Base-by-base conservation (phyloP, 805 yeast species). In the Tetrapisispora phaffii region DNA sequence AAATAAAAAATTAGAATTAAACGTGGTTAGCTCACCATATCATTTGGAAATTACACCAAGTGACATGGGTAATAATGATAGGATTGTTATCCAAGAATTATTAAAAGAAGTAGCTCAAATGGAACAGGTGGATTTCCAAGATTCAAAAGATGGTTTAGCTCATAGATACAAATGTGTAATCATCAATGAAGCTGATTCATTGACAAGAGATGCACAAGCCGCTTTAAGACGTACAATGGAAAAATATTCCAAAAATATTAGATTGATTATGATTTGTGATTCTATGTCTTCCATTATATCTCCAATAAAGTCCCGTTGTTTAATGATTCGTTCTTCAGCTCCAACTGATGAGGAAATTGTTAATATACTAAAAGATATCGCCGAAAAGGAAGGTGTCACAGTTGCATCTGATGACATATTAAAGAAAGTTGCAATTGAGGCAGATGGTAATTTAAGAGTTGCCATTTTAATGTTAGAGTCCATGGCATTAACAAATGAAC, bases 191-290 rank as follows among this genome's bases (percentile, higher is more conserved):
- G 96, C 96, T 0, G 96, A 89, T 51, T 77, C 86, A 7, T 70
- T 89, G 50, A 81, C 88, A 19, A 76, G 95, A 64, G 97, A 89
- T 62, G 97, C 97, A 0, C 97, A 89, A 60, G 95, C 96, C 4
- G 97, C 97, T 0, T 69, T 89, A 49, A 79, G 97, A 74, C 76
- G 97, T 65, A 89, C 96, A 0, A 89, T 89, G 96, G 97, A 89
- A 60, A 89, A 87, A 61, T 89, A 87, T 64, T 85, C 97, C 1
- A 74, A 82, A 21, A 89, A 87, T 58, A 79, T 93, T 53, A 76
- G 99, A 49, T 69, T 93, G 50, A 76, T 93, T 31, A 68, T 93
- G 68, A 73, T 93, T 19, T 85, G 96, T 54, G 90, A 87, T 59
- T 78, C 96, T 2, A 85, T 95, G 22, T 85, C 96, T 20, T 85